Conservation (phyloP, 805 yeast species). For the Candida mattraensis region DNA sequence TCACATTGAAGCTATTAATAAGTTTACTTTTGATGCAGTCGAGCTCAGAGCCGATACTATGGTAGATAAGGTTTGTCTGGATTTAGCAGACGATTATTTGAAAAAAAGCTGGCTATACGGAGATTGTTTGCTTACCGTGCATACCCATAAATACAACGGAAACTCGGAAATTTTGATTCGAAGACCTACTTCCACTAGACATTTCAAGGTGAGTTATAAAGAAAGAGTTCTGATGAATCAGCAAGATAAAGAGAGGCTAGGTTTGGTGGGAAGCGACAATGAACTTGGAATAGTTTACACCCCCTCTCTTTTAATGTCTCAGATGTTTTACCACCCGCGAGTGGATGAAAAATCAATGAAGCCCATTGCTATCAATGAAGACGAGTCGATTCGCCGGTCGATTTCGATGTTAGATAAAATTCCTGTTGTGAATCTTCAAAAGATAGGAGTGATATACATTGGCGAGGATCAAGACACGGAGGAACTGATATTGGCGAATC, state of each 20-base stretch:
- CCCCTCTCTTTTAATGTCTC: constrained; percentile 24
- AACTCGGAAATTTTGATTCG: constrained; percentile 51
- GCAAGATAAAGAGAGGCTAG: constrained; percentile 1
- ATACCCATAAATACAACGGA: constrained; percentile 53
- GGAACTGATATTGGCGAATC: constrained; percentile 60
- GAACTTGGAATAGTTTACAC: constrained; percentile 17
- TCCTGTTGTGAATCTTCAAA: constrained; percentile 76
- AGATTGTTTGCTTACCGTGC: constrained; percentile 52
- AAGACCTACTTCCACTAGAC: constrained; percentile 65
- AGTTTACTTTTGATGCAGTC: constrained; percentile 65
- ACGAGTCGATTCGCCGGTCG: constrained; percentile 48
- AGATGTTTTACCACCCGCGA: constrained; percentile 17
- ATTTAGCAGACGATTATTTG: constrained; percentile 22
- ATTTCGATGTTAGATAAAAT: constrained; percentile 66
- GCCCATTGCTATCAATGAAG: constrained; percentile 18
- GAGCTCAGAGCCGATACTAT: constrained; percentile 46
- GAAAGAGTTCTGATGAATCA: constrained; percentile 29
- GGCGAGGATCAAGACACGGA: constrained; percentile 67
- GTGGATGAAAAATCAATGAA: constrained; percentile 13
- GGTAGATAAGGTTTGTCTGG: constrained; percentile 8
- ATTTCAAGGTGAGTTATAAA: constrained; percentile 45
- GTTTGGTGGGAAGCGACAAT: constrained; percentile 20
- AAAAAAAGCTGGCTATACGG: constrained; percentile 61
- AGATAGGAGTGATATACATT: constrained; percentile 75
- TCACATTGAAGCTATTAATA: constrained; percentile 61